Evolutionary conservation across 176 grass and related monocot species (phyloP).

Genomic region (Raddia distichophylla): DNA sequence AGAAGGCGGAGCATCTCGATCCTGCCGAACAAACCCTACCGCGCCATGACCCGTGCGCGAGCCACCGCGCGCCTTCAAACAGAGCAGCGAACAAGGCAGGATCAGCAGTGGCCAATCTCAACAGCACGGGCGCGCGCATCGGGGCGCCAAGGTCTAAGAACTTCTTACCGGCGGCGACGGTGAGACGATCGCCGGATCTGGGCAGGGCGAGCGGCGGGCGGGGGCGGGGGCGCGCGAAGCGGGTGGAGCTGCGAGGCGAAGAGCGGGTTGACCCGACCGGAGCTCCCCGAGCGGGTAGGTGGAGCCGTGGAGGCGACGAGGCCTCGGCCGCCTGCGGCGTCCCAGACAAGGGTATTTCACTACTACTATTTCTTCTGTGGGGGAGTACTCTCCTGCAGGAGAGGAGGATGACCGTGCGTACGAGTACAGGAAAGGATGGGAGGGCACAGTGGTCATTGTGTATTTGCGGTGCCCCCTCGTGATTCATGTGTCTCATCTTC

Average conservation of each 20-base stretch:
- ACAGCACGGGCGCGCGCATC: neutral
- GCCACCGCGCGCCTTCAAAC: slow-evolving; percentile 20
- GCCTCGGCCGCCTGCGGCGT: too few species aligned
- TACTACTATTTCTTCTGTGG: neutral
- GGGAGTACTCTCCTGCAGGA: neutral
- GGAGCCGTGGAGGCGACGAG: neutral
- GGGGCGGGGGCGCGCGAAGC: neutral
- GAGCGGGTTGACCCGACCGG: slow-evolving; percentile 11
- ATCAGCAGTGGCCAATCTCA: neutral
- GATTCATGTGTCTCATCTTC: neutral
- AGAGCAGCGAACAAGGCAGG: neutral
- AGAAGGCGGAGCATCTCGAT: slow-evolving; percentile 19
- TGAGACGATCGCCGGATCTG: slow-evolving; percentile 24
- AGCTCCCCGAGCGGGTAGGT: neutral
- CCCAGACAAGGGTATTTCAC: neutral
- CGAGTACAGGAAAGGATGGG: neutral
- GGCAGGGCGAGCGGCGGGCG: neutral
- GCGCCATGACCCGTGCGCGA: neutral
- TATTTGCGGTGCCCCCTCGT: neutral
- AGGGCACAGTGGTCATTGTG: neutral
- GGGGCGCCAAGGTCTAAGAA: neutral
- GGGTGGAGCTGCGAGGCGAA: slow-evolving; percentile 24
- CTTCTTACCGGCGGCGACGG: slow-evolving; percentile 6
- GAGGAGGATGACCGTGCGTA: too few species aligned
- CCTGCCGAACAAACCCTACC: neutral